Base-by-base conservation (phyloP, 257 asterid genomes). In the Solanum infundibuliforme region DNA sequence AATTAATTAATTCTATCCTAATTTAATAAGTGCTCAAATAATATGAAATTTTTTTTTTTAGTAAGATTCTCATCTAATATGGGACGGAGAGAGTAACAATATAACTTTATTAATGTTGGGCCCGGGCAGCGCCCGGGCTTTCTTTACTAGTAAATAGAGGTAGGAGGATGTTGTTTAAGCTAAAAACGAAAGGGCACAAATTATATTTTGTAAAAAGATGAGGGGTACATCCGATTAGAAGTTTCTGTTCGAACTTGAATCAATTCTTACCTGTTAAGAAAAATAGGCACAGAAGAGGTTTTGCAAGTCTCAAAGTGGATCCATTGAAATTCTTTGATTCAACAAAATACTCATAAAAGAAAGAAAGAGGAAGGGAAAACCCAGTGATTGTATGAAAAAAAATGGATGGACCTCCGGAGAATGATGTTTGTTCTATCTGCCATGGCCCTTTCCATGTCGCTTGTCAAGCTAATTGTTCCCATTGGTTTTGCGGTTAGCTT, bases 381-480 rank as follows among this genome's bases (percentile, higher is more conserved):
- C 6, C 31, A 35, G 36, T 58, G 68, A 83, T 34, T 43, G 66
- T 83, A 88, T 79, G 71, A 88, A 66, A 88, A 90, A 76, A 73
- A 89, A 95, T 97, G 99, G 98, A 93, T 68, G 92, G 91, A 73
- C 98, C 99, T 11, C 98, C 98, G 90, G 94, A 77, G 83, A 93
- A 93, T 89, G 99, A 97, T 86, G 90, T 92, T 34, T 97, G 98
- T 87, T 95, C 98, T 29, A 91, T 97, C 60, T 97, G 99, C 90
- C 99, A 92, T 81, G 92, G 92, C 87, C 90, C 75, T 90, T 97
- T 95, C 83, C 92, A 89, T 38, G 83, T 92, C 74, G 98, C 99
- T 74, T 95, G 98, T 91, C 98, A 97, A 89, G 98, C 98, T 76
- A 97, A 97, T 91, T 97, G 98, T 88, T 92, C 96, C 85, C 99